phyloP scores from a whole-genome alignment of 1,284 basidiomycete species.

The Cerioporus squamosus region DNA sequence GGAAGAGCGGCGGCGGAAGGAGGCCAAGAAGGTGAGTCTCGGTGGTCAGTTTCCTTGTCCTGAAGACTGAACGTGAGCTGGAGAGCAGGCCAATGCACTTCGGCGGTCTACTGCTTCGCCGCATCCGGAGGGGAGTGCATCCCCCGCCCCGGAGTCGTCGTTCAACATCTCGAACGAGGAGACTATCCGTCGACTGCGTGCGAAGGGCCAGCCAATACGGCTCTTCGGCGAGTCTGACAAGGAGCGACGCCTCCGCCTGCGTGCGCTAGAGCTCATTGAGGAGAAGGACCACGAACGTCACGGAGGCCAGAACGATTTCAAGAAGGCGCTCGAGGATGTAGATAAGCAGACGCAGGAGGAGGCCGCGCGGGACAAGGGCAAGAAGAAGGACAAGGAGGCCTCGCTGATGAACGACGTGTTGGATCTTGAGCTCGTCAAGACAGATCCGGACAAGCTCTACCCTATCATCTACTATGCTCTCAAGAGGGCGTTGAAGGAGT shows the following conservation, averaged over 20 bases:
- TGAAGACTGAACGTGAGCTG: slow-evolving; percentile 39
- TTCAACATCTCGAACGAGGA: slow-evolving; percentile 97
- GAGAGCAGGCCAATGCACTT: slow-evolving; percentile 51
- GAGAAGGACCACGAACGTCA: slow-evolving; percentile 79
- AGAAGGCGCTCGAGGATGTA: slow-evolving; percentile 90
- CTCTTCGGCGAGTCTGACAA: slow-evolving; percentile 96
- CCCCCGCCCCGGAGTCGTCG: slow-evolving; percentile 59
- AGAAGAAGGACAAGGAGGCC: slow-evolving; percentile 68
- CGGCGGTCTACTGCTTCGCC: slow-evolving; percentile 47
- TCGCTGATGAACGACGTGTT: slow-evolving; percentile 56
- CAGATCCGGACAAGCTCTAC: slow-evolving; percentile 95
- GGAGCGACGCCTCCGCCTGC: slow-evolving; percentile 86
- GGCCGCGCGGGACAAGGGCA: slow-evolving; percentile 49
- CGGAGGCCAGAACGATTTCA: slow-evolving; percentile 92
- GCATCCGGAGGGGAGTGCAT: slow-evolving; percentile 32
- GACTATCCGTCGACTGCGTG: slow-evolving; percentile 84
- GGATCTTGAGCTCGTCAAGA: slow-evolving; percentile 85
- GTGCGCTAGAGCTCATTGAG: slow-evolving; percentile 94
- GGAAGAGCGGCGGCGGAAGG: slow-evolving; percentile 26
- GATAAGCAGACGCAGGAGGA: slow-evolving; percentile 49
- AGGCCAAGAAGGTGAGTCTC: slow-evolving; percentile 47
- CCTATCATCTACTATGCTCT: slow-evolving; percentile 97
- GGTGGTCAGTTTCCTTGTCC: not conserved
- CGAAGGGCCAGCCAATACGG: slow-evolving; percentile 93
- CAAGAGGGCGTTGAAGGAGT: slow-evolving; percentile 92